Conservation (phyloP, 495 filamentous ascomycete species). For the Lophiostoma macrostomum region DNA sequence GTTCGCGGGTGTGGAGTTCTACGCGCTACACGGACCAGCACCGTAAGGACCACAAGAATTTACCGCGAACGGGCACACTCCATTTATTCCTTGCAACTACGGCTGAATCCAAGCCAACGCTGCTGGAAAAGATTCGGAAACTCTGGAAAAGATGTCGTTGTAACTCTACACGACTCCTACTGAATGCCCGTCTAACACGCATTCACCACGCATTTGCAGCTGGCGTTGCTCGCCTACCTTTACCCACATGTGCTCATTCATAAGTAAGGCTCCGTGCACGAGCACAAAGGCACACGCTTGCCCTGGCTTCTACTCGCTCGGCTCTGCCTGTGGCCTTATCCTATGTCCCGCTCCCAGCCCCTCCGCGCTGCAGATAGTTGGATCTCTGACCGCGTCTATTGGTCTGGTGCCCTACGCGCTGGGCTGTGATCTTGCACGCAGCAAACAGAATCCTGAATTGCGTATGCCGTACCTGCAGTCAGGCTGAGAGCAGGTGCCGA, state of each 20-base stretch:
- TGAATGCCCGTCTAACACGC: not conserved
- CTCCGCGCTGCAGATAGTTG: conserved; percentile 19
- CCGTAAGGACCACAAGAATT: conserved; percentile 8
- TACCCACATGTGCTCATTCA: too few species aligned
- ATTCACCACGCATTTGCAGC: not conserved
- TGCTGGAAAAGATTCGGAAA: too few species aligned
- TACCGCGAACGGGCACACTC: not conserved
- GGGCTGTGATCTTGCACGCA: conserved; percentile 29
- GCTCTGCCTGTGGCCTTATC: conserved; percentile 13
- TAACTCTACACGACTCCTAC: too few species aligned
- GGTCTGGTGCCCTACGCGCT: conserved; percentile 23
- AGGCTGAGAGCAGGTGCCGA: too few species aligned
- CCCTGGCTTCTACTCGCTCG: conserved; percentile 24
- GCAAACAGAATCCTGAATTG: conserved; percentile 21
- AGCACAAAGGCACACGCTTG: conserved; percentile 10
- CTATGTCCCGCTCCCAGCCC: conserved; percentile 28
- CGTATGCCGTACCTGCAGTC: conserved; percentile 11
- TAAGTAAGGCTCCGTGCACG: conserved; percentile 17
- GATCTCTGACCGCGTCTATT: conserved; percentile 8
- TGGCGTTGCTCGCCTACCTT: not conserved
- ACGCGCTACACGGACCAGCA: conserved; percentile 12
- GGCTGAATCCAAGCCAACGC: not conserved
- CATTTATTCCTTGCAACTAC: conserved; percentile 6
- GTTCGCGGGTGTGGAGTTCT: conserved; percentile 24
- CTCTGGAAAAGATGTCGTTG: too few species aligned